These are phyloP conservation scores for Venturia carpophila DNA, from an alignment of 2,329 filamentous ascomycete genomes.

Conservation along the genomic window DNA sequence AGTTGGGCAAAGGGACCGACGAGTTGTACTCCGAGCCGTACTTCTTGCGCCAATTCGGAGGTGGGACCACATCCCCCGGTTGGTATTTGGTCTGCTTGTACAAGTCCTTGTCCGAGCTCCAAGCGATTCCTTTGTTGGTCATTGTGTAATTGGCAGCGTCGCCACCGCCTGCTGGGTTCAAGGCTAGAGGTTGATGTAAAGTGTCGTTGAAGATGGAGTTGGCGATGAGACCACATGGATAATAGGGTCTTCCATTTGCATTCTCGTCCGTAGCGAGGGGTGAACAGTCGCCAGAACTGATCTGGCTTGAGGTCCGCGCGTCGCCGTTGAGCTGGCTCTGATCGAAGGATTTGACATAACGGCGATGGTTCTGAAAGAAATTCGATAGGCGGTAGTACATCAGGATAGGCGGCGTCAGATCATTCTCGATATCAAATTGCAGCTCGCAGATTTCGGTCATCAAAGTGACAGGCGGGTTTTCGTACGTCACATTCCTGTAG, in stretches of 20 bases:
- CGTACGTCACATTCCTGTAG: constrained; percentile 28
- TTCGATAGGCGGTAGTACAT: constrained; percentile 95
- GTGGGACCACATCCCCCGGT: constrained; percentile 60
- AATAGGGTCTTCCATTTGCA: constrained; percentile 57
- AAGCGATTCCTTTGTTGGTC: constrained; percentile 72
- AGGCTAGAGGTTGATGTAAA: constrained; percentile 57
- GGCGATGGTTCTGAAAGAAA: constrained; percentile 97
- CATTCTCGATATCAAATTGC: constrained; percentile 69
- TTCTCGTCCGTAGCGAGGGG: constrained; percentile 46
- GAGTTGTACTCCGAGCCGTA: constrained; percentile 65
- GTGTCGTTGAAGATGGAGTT: constrained; percentile 98
- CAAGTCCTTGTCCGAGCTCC: constrained; percentile 72
- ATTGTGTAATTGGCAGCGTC: constrained; percentile 58
- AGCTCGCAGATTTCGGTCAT: constrained; percentile 55
- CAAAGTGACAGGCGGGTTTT: constrained; percentile 3
- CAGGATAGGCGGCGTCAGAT: constrained; percentile 72
- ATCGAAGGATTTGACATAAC: constrained; percentile 88
- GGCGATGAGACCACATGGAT: constrained; percentile 90
- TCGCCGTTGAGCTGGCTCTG: constrained; percentile 73
- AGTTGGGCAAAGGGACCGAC: constrained; percentile 58
- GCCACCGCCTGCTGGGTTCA: constrained; percentile 42
- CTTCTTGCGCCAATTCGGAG: constrained; percentile 72
- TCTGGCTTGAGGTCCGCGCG: constrained; percentile 50
- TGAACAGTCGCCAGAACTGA: constrained; percentile 64
- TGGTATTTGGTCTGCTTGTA: constrained; percentile 66